phyloP scores from a whole-genome alignment of 495 filamentous ascomycete genomes.

The Penicillium canescens region DNA sequence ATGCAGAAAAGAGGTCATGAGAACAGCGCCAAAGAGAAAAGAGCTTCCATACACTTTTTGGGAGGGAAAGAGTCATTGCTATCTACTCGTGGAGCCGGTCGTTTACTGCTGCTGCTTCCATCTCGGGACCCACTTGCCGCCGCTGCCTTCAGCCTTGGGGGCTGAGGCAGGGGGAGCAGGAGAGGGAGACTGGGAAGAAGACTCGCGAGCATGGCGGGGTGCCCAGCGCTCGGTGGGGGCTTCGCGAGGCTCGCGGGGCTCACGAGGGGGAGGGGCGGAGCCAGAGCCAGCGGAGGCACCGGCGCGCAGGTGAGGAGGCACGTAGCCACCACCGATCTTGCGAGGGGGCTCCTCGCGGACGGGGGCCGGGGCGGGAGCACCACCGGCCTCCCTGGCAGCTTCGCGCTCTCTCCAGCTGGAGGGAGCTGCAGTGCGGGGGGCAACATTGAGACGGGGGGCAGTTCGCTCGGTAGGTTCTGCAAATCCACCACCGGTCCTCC shows the following conservation, averaged over 20 bases:
- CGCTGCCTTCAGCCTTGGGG: slow-evolving; percentile 29
- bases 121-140: slow-evolving; percentile 44
- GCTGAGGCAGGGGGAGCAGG: slow-evolving; percentile 16
- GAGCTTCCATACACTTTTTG: slow-evolving; percentile 31
- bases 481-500: slow-evolving; percentile 43
- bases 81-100: slow-evolving; percentile 7
- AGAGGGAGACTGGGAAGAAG: slow-evolving; percentile 13
- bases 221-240: slow-evolving; percentile 32
- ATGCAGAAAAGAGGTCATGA: slow-evolving; percentile 30
- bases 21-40: slow-evolving; percentile 31
- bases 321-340: slow-evolving; percentile 43
- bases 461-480: slow-evolving; percentile 56
- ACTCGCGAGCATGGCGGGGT: slow-evolving; percentile 22
- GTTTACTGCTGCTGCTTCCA: slow-evolving; percentile 47
- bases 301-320: slow-evolving; percentile 50
- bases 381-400: slow-evolving; percentile 59
- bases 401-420: slow-evolving; percentile 84
- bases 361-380: slow-evolving; percentile 22
- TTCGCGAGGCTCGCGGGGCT: slow-evolving; percentile 27
- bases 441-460: slow-evolving; percentile 68
- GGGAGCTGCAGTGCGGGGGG: slow-evolving; percentile 54
- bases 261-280: slow-evolving; percentile 31
- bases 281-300: slow-evolving; percentile 30
- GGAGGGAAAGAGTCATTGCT: slow-evolving; percentile 9
- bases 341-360: slow-evolving; percentile 37